Base-by-base conservation (phyloP, 208 protist species). In the Herpetomonas tarakana region DNA sequence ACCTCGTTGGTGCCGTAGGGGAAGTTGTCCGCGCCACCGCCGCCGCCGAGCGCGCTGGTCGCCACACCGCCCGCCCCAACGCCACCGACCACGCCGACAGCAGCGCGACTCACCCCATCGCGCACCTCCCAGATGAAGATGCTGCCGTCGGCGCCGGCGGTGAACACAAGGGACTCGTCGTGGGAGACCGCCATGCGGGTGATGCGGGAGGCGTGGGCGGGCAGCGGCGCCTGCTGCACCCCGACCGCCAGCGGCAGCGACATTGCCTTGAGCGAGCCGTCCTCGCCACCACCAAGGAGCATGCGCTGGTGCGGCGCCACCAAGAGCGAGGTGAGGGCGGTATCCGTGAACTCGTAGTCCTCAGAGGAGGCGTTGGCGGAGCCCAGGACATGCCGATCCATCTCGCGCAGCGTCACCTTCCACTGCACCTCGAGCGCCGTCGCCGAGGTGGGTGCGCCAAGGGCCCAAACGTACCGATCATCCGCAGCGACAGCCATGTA, bases 101-200 rank as follows among this genome's bases (percentile, higher is more conserved):
- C 35, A 6, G 35, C 35, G 35, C 35, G 35, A 14, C 35, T 41
- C 9, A 58, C 88, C 30, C 96, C 91, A 63, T 97, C 93, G 11
- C 78, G 68, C 1, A 96, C 71, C 51, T 94, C 90, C 63, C 88
- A 91, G 53, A 95, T 82, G 63, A 94, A 91, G 53, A 98, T 66
- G 49, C 63, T 86, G 47, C 95, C 95, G 74, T 98, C 96, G 22
- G 72, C 86, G 41, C 84, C 69, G 14, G 83, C 84, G 6, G 92
- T 91, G 75, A 97, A 97, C 21, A 99, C 76, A 1, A 79, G 88
- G 46, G 50, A 65, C 62, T 98, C 96, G 72, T 98, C 96, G 50
- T 81, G 89, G 2, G 91, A 87, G n/a, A 98, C 68, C 16, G 54
- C 65, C 67, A 99, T 83, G 21, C 81, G 77, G 24, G 78, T 89